Evolutionary conservation across 139 green algal species (phyloP).

Genomic region (Haematococcus sp.): DNA sequence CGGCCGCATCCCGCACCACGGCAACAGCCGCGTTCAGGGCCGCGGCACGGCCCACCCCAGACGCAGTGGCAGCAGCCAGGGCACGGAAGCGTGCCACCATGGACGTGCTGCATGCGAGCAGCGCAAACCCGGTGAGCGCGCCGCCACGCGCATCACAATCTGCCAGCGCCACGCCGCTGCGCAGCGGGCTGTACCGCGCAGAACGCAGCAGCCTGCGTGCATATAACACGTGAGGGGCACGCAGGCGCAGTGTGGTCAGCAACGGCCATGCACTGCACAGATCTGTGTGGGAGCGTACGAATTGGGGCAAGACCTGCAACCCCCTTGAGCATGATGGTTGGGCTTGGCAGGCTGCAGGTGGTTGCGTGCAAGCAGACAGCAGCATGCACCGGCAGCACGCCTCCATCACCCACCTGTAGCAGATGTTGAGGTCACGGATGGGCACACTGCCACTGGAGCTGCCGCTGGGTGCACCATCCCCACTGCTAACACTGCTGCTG

Average conservation of each 20-base stretch:
- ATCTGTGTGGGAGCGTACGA: not conserved
- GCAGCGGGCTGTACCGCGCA: not conserved
- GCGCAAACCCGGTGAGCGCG: not conserved
- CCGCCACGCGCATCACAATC: not conserved
- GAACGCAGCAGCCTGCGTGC: conserved; percentile 7
- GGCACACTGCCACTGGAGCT: not conserved
- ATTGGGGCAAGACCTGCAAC: not conserved
- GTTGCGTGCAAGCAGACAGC: not conserved
- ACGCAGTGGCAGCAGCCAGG: not conserved
- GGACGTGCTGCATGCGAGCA: not conserved
- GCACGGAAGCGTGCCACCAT: not conserved
- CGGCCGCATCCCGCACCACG: not conserved
- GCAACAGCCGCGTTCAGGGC: not conserved
- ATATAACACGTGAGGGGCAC: not conserved
- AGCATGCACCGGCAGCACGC: not conserved
- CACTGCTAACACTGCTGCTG: no score
- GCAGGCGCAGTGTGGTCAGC: no score
- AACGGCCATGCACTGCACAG: no score
- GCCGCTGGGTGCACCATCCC: no score
- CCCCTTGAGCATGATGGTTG: not conserved
- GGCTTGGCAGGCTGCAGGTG: not conserved
- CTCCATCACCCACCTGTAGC: conserved; percentile 5
- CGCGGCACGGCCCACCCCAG: no score
- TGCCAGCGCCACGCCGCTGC: not conserved
- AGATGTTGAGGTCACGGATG: not conserved